Evolutionary conservation across 345 rosid genomes (phyloP).

Genomic region (Populus alba): DNA sequence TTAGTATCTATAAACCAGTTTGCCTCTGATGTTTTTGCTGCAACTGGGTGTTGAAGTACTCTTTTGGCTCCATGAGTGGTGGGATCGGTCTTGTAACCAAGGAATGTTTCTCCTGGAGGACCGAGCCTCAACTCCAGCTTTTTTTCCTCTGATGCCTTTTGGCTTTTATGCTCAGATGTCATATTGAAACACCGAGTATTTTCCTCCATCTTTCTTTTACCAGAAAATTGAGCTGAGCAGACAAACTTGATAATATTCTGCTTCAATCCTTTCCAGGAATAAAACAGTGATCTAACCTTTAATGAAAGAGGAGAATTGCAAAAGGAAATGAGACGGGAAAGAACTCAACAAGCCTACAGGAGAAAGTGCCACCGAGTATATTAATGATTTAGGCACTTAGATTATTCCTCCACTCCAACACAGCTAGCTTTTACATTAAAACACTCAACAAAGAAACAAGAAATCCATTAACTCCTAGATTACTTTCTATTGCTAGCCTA

Average conservation of each 20-base stretch:
- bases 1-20: not conserved
- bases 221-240: not conserved
- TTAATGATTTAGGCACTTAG: too few species aligned
- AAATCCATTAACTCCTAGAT: too few species aligned
- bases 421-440: too few species aligned
- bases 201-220: constrained; percentile 15
- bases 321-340: too few species aligned
- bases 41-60: constrained; percentile 18
- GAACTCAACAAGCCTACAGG: too few species aligned
- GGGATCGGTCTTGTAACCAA: not conserved
- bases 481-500: not conserved
- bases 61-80: constrained; percentile 27
- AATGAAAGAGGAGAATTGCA: too few species aligned
- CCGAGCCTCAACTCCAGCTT: constrained; percentile 44
- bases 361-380: too few species aligned
- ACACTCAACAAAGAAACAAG: too few species aligned
- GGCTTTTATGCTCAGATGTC: not conserved
- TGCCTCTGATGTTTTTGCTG: not conserved
- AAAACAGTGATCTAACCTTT: too few species aligned
- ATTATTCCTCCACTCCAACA: too few species aligned
- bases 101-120: constrained; percentile 36
- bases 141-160: constrained; percentile 24
- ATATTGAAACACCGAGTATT: constrained; percentile 12
- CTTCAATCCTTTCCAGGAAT: not conserved
- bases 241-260: not conserved